These are phyloP conservation scores for Trapa bicornis DNA, from an alignment of 345 rosid species.

Conservation along the genomic window DNA sequence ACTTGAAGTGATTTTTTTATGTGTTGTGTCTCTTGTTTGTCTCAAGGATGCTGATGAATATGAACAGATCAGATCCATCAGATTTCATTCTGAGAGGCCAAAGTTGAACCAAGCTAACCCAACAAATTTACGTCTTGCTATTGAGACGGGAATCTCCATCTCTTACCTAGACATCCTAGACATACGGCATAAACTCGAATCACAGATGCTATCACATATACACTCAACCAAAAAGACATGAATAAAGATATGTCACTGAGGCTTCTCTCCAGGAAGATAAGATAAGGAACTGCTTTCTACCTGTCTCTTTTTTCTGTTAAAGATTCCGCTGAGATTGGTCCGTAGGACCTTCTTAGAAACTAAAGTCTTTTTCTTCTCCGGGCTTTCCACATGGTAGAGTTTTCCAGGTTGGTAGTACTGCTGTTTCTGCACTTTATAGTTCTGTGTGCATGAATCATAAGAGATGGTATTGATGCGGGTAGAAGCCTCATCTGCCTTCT, in stretches of 20 bases:
- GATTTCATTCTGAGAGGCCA: no score
- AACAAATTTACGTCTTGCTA: neutral
- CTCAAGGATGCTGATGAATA: no score
- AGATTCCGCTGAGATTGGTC: slow-evolving; percentile 64
- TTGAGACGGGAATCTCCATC: neutral
- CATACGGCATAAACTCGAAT: neutral
- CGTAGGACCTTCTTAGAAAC: slow-evolving; percentile 47
- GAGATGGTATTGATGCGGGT: slow-evolving; percentile 51
- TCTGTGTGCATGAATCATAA: slow-evolving; percentile 48
- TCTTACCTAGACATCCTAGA: neutral
- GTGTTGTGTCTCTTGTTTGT: no score
- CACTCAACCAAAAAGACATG: neutral
- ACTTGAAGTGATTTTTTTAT: no score
- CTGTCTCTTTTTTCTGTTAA: slow-evolving; percentile 69
- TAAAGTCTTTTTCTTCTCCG: slow-evolving; percentile 47
- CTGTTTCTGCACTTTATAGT: slow-evolving; percentile 42
- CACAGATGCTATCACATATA: neutral
- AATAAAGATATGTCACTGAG: slow-evolving; percentile 4
- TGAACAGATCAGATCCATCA: no score
- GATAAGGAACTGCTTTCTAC: slow-evolving; percentile 79
- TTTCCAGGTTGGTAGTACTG: slow-evolving; percentile 23
- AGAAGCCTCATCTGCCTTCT: slow-evolving; percentile 75
- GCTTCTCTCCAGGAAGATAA: slow-evolving; percentile 62
- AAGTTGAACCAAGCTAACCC: no score
- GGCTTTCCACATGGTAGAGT: slow-evolving; percentile 23